Percentiles rank a stretch among this genome's conserved stretches.
Evolutionary conservation across 164 flowering plant species (phyloP).

Genomic region (Chimonanthus praecox): DNA sequence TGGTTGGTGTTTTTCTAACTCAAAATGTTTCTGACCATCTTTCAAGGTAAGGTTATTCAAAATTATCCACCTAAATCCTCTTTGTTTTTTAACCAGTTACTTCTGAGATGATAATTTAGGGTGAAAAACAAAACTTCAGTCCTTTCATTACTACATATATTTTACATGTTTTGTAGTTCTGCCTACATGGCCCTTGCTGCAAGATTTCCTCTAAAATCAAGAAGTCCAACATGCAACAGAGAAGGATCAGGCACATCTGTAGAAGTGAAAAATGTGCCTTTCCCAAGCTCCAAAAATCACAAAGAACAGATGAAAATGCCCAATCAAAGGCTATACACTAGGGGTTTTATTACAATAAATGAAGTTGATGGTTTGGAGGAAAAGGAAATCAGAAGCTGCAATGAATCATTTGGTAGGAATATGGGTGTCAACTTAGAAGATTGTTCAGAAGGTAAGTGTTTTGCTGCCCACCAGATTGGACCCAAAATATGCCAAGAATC

Average conservation of each 20-base stretch:
- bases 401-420: slow-evolving; percentile 18
- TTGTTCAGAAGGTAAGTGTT: slow-evolving; percentile 10
- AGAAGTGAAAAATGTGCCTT: slow-evolving; percentile 11
- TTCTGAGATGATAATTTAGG: too few relatives aligned
- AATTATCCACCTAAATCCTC: background rate
- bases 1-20: slow-evolving; percentile 61
- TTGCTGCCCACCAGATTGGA: background rate
- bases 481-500: slow-evolving; percentile 8
- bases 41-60: slow-evolving; percentile 42
- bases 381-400: slow-evolving; percentile 14
- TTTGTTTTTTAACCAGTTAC: too few relatives aligned
- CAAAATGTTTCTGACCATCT: slow-evolving; percentile 65
- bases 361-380: slow-evolving; percentile 9
- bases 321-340: background rate
- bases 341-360: slow-evolving; percentile 1
- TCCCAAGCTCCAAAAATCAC: background rate
- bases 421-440: background rate
- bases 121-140: too few relatives aligned
- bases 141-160: too few relatives aligned
- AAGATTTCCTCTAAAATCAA: slow-evolving; percentile 34
- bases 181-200: slow-evolving; percentile 58
- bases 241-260: slow-evolving; percentile 9
- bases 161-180: slow-evolving; percentile 30
- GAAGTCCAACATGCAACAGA: background rate
- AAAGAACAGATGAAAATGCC: slow-evolving; percentile 3